Evolutionary conservation across 176 grass and related monocot genomes (phyloP), one percentile per base, ranked within the genome.

Genomic region (Alopecurus myosuroides): DNA sequence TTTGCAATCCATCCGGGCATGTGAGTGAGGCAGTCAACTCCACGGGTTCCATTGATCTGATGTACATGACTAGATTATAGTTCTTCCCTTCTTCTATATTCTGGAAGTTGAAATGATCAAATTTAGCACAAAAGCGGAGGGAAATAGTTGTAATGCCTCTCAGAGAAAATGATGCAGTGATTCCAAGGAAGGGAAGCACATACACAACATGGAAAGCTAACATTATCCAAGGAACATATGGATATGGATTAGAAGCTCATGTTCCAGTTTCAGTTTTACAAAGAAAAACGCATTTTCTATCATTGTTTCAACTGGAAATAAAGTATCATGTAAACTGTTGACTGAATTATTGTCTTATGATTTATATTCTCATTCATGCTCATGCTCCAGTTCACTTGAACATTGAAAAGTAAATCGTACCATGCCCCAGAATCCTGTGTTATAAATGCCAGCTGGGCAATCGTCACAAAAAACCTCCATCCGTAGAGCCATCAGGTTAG

Each of bases 351-450:
- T 42, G n/a, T 70, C 42, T 42, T 25, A 70, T 15, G 19, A 70
- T 25, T 42, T 42, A 42, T 42, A 70, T 70, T 70, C n/a, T n/a
- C n/a, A n/a, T 25, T 14, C 11, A 70, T 42, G 22, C 36, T 42
- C 20, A 70, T 70, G 67, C 42, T 14, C 37, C 22, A 42, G 22
- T 26, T 10, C 67, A 70, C 37, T 25, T n/a, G n/a, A n/a, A n/a
- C n/a, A n/a, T n/a, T n/a, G n/a, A 44, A 26, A 41, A 42, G 66
- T 0, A 62, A 45, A 39, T 69, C 48, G 11, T 89, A 97, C 94
- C 92, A 97, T 97, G 83, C 94, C 94, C 94, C 94, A 97, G 81
- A 82, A 97, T 23, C 94, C 94, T 7, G 90, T 88, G 46, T 97
- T 97, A 74, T 92, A 97, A 75, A 97, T 80, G 11, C 92, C 71